Percentiles rank a stretch among this genome's conserved stretches.
Conservation (phyloP, 2,329 filamentous ascomycete species). For the Venturia carpophila region DNA sequence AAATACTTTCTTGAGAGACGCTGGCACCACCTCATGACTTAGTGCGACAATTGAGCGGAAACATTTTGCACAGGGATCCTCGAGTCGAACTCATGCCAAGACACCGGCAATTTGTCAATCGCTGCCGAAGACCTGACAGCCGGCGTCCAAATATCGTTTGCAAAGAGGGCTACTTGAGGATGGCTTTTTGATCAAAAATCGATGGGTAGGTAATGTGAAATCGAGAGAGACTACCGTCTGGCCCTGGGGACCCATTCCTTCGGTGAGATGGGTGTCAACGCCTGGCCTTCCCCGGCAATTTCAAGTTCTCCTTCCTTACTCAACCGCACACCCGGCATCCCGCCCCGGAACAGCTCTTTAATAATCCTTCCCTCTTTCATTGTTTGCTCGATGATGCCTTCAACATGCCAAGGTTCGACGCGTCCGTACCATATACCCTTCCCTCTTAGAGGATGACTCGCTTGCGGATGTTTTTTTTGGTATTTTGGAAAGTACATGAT, state of each 20-base stretch:
- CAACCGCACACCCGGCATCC: constrained; percentile 5
- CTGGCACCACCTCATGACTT: no score
- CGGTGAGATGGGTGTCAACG: background rate
- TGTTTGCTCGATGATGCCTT: constrained; percentile 67
- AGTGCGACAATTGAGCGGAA: no score
- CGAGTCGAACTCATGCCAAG: no score
- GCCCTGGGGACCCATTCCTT: background rate
- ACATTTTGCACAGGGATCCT: no score
- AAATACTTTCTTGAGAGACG: no score
- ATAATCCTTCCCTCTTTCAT: constrained; percentile 60
- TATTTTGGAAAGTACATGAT: constrained; percentile 63
- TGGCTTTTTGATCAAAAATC: no score
- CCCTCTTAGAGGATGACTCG: constrained; percentile 53
- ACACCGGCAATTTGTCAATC: no score
- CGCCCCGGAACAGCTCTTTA: constrained; percentile 61
- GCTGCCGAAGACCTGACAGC: no score
- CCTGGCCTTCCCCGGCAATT: background rate
- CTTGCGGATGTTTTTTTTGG: background rate
- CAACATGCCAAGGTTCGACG: constrained; percentile 66
- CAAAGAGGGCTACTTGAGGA: no score
- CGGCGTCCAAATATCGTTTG: no score
- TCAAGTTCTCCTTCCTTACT: background rate
- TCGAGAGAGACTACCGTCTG: background rate
- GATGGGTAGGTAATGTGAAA: no score
- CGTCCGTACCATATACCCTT: constrained; percentile 77